Evolutionary conservation across 495 filamentous ascomycete genomes (phyloP), one percentile per base, ranked within the genome.

Genomic region (Hyaloscypha finlandica): DNA sequence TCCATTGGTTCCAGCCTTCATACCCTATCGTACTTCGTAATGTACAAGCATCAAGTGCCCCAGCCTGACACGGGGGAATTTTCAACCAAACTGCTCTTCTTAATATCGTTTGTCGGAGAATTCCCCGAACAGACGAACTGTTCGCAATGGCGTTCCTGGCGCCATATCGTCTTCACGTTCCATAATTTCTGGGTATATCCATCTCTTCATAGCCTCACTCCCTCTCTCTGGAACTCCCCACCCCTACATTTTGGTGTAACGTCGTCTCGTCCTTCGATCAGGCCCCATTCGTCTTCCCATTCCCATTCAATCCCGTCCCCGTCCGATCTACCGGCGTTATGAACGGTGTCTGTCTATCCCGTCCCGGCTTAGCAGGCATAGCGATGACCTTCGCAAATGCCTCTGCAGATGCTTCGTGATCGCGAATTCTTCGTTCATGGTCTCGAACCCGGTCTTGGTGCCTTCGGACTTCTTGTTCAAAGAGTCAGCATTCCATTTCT

Each of bases 361-460:
- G 48, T 20, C 70, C 70, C 16, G 70, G 66, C 53, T 67, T 72
- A 8, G 67, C 70, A 8, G 70, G 70, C 70, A 72, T 72, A 12
- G 70, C 70, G 31, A 72, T 72, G 1, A 72, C 70, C 37, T 65
- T 69, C 33, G 70, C 70, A 52, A 72, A 72, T 1, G 66, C 66
- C 57, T 72, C 70, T 30, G 63, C 52, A 55, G 66, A 69, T 4
- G 67, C 70, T 54, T 72, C 70, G 45, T 72, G 70, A 48, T 72
- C 70, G 4, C 61, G 63, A n/a, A 72, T 37, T 33, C 60, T 63
- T 22, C 63, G 22, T 35, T 72, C 63, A 39, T 72, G 70, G 6
- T 65, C 70, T 32, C 70, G 63, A 14, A 72, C 58, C 6, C 70
- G 37, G 12, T 59, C 63, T 59, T 72, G 70, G 61, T 72, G 67